Base-by-base conservation (phyloP, 495 filamentous ascomycete species). In the Pyronema omphalodes region DNA sequence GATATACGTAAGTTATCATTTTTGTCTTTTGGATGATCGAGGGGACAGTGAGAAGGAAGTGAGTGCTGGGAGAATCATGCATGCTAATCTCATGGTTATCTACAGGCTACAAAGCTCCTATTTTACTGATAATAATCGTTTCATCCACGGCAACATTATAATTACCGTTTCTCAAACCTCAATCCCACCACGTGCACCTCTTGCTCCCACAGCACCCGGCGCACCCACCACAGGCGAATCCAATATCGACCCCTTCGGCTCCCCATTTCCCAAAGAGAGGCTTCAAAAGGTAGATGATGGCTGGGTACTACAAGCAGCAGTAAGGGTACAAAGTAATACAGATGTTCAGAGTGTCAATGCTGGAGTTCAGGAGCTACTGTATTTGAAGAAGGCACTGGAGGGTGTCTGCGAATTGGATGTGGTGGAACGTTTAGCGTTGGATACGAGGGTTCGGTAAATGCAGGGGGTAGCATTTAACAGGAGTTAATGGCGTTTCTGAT, bases 341-440 rank as follows among this genome's bases (percentile, higher is more conserved):
- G 70, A 74, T 51, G 59, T 68, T 12, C 67, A 66, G 43, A 63
- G 68, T 33, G 47, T 81, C 64, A 75, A 73, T 44, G 67, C 68
- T 6, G 82, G 73, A 5, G 73, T 73, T 17, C 70, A 74, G 55
- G 77, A 82, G 59, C 62, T 86, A 46, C 71, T 76, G 59, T 69
- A 66, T 7, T 69, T 85, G 55, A 79, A 78, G 57, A 74, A 79
- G 58, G 66, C 71, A 54, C 67, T 86, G 63, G 80, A 75, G 62
- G 79, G 80, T 6, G 74, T 75, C 6, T 76, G 84, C 44, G 77
- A 79, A 33, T 67, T 86, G 52, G 72, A 78, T 51, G 70, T 75
- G 49, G 78, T 73, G 4, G 80, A 85, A 65, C 69, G 82, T 44
- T 63, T 84, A 55, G 71, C 76, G 15, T 57, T 85, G 53, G 82